Percentiles rank a stretch among this genome's conserved stretches.
These are phyloP conservation scores for Scedosporium dehoogii DNA, from an alignment of 2,329 filamentous ascomycete species.

Conservation along the genomic window DNA sequence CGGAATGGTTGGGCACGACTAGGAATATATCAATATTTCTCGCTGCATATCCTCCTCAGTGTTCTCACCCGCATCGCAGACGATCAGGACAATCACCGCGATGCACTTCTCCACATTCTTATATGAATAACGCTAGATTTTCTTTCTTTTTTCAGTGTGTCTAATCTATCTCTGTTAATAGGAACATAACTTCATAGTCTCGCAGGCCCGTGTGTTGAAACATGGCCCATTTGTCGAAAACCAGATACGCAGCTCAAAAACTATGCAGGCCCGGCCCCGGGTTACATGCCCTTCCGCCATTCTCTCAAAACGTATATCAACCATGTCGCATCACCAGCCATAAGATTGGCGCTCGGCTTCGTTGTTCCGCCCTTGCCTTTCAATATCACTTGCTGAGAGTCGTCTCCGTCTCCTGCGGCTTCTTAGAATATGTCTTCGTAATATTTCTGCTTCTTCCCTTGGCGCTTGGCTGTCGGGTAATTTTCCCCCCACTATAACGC, in stretches of 20 bases:
- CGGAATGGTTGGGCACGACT: not conserved
- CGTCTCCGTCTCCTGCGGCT: not conserved
- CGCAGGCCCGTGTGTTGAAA: too few species aligned
- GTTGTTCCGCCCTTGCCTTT: not conserved
- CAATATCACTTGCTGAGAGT: not conserved
- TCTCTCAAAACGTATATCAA: not conserved
- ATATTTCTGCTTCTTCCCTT: not conserved
- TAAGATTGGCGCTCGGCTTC: not conserved
- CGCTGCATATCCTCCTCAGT: not conserved
- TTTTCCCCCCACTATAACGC: not conserved
- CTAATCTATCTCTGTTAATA: too few species aligned
- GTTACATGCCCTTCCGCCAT: not conserved
- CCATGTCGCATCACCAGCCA: not conserved
- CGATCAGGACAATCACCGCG: too few species aligned
- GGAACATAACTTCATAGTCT: too few species aligned
- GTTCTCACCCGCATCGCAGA: not conserved
- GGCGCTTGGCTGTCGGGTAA: not conserved
- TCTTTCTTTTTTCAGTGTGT: too few species aligned
- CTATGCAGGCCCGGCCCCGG: too few species aligned
- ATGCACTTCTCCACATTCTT: too few species aligned
- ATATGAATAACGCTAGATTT: too few species aligned
- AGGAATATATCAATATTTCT: not conserved
- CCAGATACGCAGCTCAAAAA: too few species aligned
- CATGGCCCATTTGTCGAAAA: too few species aligned
- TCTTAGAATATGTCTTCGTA: conserved; percentile 4